Base-by-base conservation (phyloP, 1,139 yeast genomes). In the Kodamaea suecica region DNA sequence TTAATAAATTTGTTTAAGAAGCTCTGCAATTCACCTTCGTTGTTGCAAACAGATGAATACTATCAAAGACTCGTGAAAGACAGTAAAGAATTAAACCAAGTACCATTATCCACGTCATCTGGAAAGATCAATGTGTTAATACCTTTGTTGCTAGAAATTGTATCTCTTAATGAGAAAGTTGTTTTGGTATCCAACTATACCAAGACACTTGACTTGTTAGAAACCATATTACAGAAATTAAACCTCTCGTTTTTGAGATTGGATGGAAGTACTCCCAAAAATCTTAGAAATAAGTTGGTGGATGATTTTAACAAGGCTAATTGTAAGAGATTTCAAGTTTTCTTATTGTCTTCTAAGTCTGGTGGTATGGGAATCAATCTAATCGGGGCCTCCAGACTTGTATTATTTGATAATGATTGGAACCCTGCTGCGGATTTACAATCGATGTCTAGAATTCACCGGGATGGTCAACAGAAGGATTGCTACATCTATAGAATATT, bases 301-400 rank as follows among this genome's bases (percentile, higher is more conserved):
- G 75, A 71, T 20, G 62, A 71, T 12, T 92, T 94, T 59, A 92
- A 94, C 54, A 70, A 58, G 5, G 44, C 71, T 0, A 51, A 67
- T 1, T 54, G 62, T 4, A 54, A 59, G 5, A 47, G 63, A 1
- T 63, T 68, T 6, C 79, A 84, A 48, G 83, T 83, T 0, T 88
- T 92, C 47, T 59, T 92, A 15, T 60, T 94, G 15, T 87, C 97
- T 2, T 84, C 97, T 0, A 87, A 88, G 53, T 81, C 95, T 4
- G 99, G 99, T 2, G 99, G 99, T 0, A 80, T 84, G 42, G 99
- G 99, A 0, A 67, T 92, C 27, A 94, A 92, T 51, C 64, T 92
- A 25, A 73, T 86, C 20, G 98, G 98, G 1, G 98, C 95, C 0
- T 87, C 95, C 0, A 66, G 97, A 20, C 62, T 92, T 23, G 72